Base-by-base conservation (phyloP, 2,329 filamentous ascomycete genomes). In the Aureobasidium mangrovei region DNA sequence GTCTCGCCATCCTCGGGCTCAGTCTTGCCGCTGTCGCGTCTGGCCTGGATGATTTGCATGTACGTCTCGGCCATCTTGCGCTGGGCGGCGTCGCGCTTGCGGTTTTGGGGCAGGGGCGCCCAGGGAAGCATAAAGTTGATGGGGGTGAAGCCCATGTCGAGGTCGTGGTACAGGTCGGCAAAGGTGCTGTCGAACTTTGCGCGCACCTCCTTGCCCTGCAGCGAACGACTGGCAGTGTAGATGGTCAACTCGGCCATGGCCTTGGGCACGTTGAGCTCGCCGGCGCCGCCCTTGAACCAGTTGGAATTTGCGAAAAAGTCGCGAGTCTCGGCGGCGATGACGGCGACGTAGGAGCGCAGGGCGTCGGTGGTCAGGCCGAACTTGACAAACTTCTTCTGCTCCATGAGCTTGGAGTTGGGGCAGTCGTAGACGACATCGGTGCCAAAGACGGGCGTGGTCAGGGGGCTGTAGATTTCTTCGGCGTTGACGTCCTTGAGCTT, bases 331-430 rank as follows among this genome's bases (percentile, higher is more conserved):
- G 78, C 73, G 60, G 82, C 79, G 68, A 95, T 91, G 66, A 94
- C 80, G 56, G 80, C 82, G 48, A 93, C 86, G 70, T 95, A 93
- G 43, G 80, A 81, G 53, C 76, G 81, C 72, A 91, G 85, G 27
- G 85, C 83, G 55, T 87, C 82, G 60, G 83, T 83, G 28, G 85
- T 89, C 53, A 91, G 81, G 58, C 85, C 85, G 63, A 85, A 82
- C 70, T 91, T 91, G 82, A 90, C 86, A 65, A 91, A 89, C 84
- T 91, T 93, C 77, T 95, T 95, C 77, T 95, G 89, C 74, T 95
- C 89, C 89, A 95, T 94, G 66, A 95, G 80, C 73, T 94, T 94
- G 56, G 88, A 78, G 68, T 94, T 94, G 40, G 88, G 88, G 72
- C 88, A 93, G 69, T 94, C 89, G 67, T 94, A 95, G 53, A 94